Conservation (phyloP, 2,329 filamentous ascomycete genomes). For the Venturia nashicola region DNA sequence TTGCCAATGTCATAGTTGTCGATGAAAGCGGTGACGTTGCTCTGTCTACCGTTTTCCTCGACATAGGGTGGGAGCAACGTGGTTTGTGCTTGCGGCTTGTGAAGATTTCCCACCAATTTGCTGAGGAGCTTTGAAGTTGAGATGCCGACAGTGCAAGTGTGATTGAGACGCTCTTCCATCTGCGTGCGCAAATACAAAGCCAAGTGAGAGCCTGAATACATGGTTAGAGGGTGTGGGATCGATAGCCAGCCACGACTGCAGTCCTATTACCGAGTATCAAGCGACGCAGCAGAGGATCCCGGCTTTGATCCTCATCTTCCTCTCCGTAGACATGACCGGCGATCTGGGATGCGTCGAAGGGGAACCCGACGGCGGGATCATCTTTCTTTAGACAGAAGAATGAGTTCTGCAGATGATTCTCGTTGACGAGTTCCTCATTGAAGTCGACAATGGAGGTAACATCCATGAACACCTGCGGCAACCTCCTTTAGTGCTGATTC, state of each 20-base stretch:
- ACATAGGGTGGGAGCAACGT: constrained; percentile 57
- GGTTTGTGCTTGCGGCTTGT: constrained; percentile 84
- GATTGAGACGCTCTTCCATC: constrained; percentile 65
- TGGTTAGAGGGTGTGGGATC: constrained; percentile 36
- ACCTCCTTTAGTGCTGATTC: background rate
- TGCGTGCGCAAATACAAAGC: constrained; percentile 59
- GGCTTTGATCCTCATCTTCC: background rate
- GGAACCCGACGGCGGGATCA: constrained; percentile 71
- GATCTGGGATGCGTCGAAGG: constrained; percentile 58
- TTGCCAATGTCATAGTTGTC: constrained; percentile 64
- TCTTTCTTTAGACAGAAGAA: constrained; percentile 67
- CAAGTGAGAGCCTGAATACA: constrained; percentile 49
- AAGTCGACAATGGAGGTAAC: constrained; percentile 78
- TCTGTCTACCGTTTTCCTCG: constrained; percentile 18
- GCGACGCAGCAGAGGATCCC: background rate
- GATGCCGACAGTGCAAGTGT: constrained; percentile 78
- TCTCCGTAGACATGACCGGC: constrained; percentile 50
- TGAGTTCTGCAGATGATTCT: constrained; percentile 48
- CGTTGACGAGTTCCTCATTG: constrained; percentile 62
- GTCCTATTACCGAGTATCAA: constrained; percentile 1
- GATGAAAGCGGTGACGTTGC: constrained; percentile 56
- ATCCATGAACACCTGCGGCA: constrained; percentile 52
- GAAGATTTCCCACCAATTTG: constrained; percentile 70
- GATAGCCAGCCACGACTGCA: constrained; percentile 10
- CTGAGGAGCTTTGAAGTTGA: constrained; percentile 77